These are phyloP conservation scores for Russula virescens DNA, from an alignment of 768 basidiomycete species.

Conservation along the genomic window DNA sequence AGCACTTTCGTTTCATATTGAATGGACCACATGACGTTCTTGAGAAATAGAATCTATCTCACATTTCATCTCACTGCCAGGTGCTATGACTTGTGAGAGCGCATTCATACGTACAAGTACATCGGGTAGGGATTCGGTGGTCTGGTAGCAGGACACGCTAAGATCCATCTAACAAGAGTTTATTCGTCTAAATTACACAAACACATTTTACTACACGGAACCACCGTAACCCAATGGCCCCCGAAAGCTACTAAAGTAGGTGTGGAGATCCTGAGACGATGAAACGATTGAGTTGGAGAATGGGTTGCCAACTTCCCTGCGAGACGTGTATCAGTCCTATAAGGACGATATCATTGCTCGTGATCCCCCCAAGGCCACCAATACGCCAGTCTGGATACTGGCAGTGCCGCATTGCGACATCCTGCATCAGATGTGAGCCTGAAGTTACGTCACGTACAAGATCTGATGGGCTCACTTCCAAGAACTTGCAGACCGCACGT, in stretches of 20 bases:
- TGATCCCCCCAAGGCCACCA: conserved; percentile 10
- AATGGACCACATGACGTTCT: no score
- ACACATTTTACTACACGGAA: no score
- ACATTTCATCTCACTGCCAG: no score
- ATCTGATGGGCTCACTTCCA: neutral
- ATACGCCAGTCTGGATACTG: neutral
- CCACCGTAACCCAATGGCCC: no score
- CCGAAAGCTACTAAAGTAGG: neutral
- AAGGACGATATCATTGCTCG: conserved; percentile 5
- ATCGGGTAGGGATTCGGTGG: no score
- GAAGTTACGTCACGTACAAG: neutral
- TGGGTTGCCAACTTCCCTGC: conserved; percentile 19
- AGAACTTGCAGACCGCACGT: conserved; percentile 6
- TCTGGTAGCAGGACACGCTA: no score
- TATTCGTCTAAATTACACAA: no score
- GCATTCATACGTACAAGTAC: no score
- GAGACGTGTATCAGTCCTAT: conserved; percentile 18
- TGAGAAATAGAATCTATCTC: no score
- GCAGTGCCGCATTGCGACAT: neutral
- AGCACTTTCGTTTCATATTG: no score
- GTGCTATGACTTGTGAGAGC: no score
- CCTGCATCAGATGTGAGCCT: neutral
- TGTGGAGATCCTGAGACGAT: neutral
- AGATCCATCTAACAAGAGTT: no score
- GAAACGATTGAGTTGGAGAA: conserved; percentile 9